Base-by-base conservation (phyloP, 2,329 filamentous ascomycete species). In the Clarireedia homoeocarpa region DNA sequence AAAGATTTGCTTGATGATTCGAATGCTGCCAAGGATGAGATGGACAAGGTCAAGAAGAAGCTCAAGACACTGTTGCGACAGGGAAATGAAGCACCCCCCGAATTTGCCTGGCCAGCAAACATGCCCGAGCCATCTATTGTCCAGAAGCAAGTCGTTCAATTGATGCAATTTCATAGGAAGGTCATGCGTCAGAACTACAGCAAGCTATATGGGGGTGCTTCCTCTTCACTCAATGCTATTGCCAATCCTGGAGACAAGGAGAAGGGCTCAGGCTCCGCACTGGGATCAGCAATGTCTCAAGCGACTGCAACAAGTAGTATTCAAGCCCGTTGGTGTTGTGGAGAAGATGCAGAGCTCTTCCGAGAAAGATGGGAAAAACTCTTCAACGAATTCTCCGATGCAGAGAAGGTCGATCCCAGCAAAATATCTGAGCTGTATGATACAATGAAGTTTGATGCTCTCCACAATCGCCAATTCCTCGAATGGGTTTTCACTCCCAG, bases 41-140 rank as follows among this genome's bases (percentile, higher is more conserved):
- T 96, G 88, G 95, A 99, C 73, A 96, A 96, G 73, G 94, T 99
- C 55, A 99, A 99, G 79, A 99, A 99, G 81, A 96, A 95, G 82
- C 80, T 99, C 27, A 99, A 99, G 74, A 86, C 89, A 1, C 78
- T 99, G 20, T 73, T 99, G 57, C 85, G 94, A 30, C 89, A 96
- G 71, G 94, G 92, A n/a, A 89, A 91, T 59, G 88, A 94, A 67
- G 89, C 92, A 1, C 94, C 94, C 9, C 85, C 92, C 17, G 91
- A 99, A 67, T 99, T 99, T 69, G 90, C 94, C n/a, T 99, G 94
- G 94, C 94, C 94, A 2, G 84, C 89, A 44, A 92, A 94, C 62
- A 94, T 94, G 73, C 90, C 91, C 1, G 94, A 99, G 69, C 94
- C 94, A 2, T 95, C 91, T 26, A 84, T 95, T 63, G 94, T 99